These are phyloP conservation scores for Podaxis pistillaris DNA, from an alignment of 768 basidiomycete species.

Conservation along the genomic window DNA sequence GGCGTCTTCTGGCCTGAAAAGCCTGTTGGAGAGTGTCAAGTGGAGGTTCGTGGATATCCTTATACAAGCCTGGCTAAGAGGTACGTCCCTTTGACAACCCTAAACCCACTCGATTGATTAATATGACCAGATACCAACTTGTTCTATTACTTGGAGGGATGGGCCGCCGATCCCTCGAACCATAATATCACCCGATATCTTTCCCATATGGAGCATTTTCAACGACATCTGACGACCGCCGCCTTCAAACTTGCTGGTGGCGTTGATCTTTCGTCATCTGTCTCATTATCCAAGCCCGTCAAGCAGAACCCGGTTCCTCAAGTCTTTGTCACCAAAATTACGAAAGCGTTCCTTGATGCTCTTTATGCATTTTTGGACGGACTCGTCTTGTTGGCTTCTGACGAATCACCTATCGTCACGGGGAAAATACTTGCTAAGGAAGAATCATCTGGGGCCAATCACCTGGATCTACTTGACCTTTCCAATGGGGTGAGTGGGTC, in stretches of 20 bases:
- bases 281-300: conserved; percentile 46
- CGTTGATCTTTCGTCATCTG: conserved; percentile 48
- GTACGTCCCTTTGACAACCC: conserved; percentile 37
- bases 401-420: conserved; percentile 54
- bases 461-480: conserved; percentile 58
- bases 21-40: conserved; percentile 73
- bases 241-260: conserved; percentile 84
- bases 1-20: conserved; percentile 61
- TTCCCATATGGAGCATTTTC: conserved; percentile 75
- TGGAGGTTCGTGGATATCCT: conserved; percentile 90
- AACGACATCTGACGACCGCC: conserved; percentile 70
- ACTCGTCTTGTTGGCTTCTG: conserved; percentile 73
- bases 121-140: conserved; percentile 65
- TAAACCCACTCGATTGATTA: not conserved
- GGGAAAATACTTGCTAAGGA: conserved; percentile 35
- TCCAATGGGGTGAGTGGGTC: conserved; percentile 52
- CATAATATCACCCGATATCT: conserved; percentile 74
- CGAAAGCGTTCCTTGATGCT: conserved; percentile 81
- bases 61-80: conserved; percentile 77
- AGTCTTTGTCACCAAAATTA: conserved; percentile 71
- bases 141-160: conserved; percentile 86
- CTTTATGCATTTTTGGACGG: conserved; percentile 88
- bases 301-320: conserved; percentile 63
- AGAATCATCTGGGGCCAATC: conserved; percentile 39
- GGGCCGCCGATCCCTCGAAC: conserved; percentile 63